These are phyloP conservation scores for Malus sylvestris DNA, from an alignment of 306 rosid genomes.

Conservation along the genomic window DNA sequence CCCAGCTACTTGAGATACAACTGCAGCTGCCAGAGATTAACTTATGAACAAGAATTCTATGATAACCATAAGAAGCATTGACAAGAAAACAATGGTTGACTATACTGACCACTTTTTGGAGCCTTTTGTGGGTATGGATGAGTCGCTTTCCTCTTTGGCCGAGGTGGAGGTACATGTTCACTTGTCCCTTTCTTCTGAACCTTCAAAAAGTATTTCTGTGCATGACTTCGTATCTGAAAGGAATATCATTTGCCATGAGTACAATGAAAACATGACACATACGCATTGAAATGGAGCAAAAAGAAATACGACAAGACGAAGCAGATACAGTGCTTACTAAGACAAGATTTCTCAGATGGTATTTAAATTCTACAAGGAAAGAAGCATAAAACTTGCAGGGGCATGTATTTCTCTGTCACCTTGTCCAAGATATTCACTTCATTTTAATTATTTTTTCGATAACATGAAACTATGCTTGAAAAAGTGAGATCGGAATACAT, in stretches of 20 bases:
- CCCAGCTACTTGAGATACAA: constrained; percentile 31
- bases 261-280: neutral
- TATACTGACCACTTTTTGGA: constrained; percentile 56
- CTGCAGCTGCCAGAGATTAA: constrained; percentile 38
- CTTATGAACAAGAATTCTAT: constrained; percentile 7
- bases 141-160: constrained; percentile 91
- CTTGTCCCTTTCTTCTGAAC: constrained; percentile 86
- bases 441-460: neutral
- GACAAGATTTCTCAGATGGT: neutral
- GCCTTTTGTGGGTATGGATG: constrained; percentile 98
- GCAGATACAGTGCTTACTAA: neutral
- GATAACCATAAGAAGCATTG: neutral
- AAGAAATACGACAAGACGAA: neutral
- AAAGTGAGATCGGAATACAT: neutral
- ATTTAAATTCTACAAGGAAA: neutral
- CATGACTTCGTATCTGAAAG: constrained; percentile 91
- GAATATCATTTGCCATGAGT: neutral
- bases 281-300: neutral
- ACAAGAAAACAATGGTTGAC: neutral
- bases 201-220: constrained; percentile 90
- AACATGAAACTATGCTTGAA: neutral
- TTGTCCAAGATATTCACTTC: neutral
- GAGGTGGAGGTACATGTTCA: constrained; percentile 95
- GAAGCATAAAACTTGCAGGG: neutral
- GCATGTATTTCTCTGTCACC: neutral